Base-by-base conservation (phyloP, 495 filamentous ascomycete species). In the Neohortaea acidophila region DNA sequence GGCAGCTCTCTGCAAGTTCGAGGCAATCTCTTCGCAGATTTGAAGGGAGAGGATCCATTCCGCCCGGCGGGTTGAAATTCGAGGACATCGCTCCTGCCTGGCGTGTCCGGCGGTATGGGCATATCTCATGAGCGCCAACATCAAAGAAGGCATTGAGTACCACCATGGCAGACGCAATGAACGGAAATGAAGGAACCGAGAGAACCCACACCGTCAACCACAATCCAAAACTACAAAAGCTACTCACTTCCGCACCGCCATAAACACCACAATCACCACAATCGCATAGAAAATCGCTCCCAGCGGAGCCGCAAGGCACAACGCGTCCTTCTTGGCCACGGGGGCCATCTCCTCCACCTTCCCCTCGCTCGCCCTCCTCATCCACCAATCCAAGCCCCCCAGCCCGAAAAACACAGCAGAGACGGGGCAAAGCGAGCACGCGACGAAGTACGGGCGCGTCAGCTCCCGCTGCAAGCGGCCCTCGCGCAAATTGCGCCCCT, bases 331-430 rank as follows among this genome's bases (percentile, higher is more conserved):
- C 44, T 38, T 43, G 18, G 43, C 35, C 10, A 13, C 12, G n/a
- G 15, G 13, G 14, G 14, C 4, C 44, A 48, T 48, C 39, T 37
- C 39, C 25, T 13, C 19, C 15, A 48, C 28, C 3, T 28, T 19
- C 1, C 44, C 44, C 10, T 20, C 8, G 31, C 21, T 43, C 25
- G 4, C 10, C 9, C 15, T 6, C 22, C 21, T n/a, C 22, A 29
- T 29, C 13, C n/a, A 10, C 8, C 25, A 20, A 22, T 48, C 44
- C 3, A 43, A 24, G 4, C 8, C n/a, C 7, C 44, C 39, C 4
- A 42, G n/a, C 20, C 44, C 44, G 20, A 48, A 48, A 19, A 28
- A 4, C 19, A 38, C 7, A 12, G 44, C 44, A 6, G 39, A 13
- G 15, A 43, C 17, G 1, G 44, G 44, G 20, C 17, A 48, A 9